These are phyloP conservation scores for Elasticomyces elasticus DNA, from an alignment of 495 filamentous ascomycete species.

Conservation along the genomic window DNA sequence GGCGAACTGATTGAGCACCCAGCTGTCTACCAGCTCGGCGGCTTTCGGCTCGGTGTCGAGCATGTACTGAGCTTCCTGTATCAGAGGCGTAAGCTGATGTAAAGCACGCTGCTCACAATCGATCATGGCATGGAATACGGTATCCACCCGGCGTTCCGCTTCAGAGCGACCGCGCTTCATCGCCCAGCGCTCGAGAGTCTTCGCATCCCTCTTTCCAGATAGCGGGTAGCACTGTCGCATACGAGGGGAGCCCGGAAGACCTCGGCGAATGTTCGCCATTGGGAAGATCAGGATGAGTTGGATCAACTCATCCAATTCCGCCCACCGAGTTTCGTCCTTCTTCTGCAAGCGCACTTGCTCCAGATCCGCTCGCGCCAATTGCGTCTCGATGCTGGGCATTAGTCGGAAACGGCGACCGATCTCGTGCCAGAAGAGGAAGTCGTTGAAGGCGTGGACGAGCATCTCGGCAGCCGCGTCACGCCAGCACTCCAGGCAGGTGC, in stretches of 20 bases:
- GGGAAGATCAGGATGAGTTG: neutral
- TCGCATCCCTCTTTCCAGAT: neutral
- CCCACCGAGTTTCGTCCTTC: neutral
- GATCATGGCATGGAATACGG: conserved; percentile 1
- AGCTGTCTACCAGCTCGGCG: conserved; percentile 1
- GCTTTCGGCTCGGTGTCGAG: conserved; percentile 7
- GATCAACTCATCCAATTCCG: conserved; percentile 5
- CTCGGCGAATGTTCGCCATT: neutral
- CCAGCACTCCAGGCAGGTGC: conserved; percentile 25
- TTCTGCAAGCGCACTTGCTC: neutral
- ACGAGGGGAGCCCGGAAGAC: conserved; percentile 2
- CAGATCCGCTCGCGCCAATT: neutral
- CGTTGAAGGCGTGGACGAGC: neutral
- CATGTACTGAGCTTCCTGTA: conserved; percentile 11
- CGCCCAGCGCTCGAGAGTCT: neutral
- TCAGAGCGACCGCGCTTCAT: neutral
- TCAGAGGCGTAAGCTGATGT: neutral
- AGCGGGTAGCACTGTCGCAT: neutral
- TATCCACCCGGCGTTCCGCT: conserved; percentile 2
- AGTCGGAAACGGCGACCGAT: neutral
- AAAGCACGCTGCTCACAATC: neutral
- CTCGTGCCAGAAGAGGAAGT: conserved; percentile 5
- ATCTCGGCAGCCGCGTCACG: neutral
- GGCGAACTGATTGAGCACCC: conserved; percentile 1
- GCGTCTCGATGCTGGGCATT: neutral